A percentile compares a stretch with the other conserved stretches of the same genome.
Evolutionary conservation across 1,284 basidiomycete genomes (phyloP).

Genomic region (Pisolithus thermaeus): DNA sequence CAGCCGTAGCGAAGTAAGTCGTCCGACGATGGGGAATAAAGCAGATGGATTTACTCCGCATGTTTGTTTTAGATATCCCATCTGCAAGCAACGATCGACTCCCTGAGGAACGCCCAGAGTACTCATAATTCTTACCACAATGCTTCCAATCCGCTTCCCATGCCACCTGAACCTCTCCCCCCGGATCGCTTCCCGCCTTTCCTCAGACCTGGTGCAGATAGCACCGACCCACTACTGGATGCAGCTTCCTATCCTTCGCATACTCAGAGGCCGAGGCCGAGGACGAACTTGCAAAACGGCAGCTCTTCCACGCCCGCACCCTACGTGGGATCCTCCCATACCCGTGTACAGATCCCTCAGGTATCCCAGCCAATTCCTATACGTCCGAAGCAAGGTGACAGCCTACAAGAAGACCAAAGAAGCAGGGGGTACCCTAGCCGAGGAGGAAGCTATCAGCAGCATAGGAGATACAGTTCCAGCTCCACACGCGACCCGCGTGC

Average conservation of each 20-base stretch:
- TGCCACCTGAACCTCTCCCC: constrained; percentile 42
- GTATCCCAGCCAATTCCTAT: constrained; percentile 14
- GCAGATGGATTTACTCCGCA: constrained; percentile 15
- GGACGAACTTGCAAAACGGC: constrained; percentile 7
- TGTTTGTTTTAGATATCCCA: constrained; percentile 24
- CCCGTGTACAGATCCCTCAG: constrained; percentile 12
- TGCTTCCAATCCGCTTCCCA: constrained; percentile 39
- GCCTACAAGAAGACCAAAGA: constrained; percentile 18
- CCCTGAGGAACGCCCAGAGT: constrained; percentile 13
- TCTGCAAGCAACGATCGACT: constrained; percentile 28
- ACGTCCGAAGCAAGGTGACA: constrained; percentile 19
- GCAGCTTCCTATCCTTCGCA: constrained; percentile 26
- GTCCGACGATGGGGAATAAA: constrained; percentile 1
- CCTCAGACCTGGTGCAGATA: constrained; percentile 21
- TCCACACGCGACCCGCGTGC: constrained; percentile 6
- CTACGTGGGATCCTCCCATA: constrained; percentile 10
- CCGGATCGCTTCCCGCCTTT: constrained; percentile 36
- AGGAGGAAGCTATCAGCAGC: constrained; percentile 10
- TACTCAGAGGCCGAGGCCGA: constrained; percentile 5
- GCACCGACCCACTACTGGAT: constrained; percentile 14
- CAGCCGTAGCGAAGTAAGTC: constrained; percentile 28
- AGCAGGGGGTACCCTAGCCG: constrained; percentile 10
- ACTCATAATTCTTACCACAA: constrained; percentile 16
- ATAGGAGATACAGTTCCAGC: constrained; percentile 9
- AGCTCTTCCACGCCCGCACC: constrained; percentile 7